These are phyloP conservation scores for Claviceps citrina DNA, from an alignment of 2,329 filamentous ascomycete species.

Conservation along the genomic window DNA sequence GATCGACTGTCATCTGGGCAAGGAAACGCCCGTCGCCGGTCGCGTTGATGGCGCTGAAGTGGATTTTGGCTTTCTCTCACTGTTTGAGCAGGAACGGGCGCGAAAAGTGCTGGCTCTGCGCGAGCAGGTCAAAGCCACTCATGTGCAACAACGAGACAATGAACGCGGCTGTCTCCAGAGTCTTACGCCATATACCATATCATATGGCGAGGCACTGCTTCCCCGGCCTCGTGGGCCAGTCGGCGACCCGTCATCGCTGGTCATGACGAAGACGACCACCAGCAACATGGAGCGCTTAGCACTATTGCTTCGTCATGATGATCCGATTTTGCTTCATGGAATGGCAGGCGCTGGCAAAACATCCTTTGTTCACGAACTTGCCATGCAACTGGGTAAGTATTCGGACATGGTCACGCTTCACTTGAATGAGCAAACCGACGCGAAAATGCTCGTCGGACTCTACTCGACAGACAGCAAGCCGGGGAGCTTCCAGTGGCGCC, in stretches of 20 bases:
- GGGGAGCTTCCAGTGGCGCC: conserved; percentile 80
- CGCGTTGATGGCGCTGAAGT: conserved; percentile 60
- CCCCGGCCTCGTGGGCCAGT: conserved; percentile 42
- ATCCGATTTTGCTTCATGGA: conserved; percentile 69
- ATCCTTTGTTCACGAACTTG: conserved; percentile 66
- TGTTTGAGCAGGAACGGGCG: conserved; percentile 41
- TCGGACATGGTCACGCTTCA: conserved; percentile 83
- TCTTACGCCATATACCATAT: conserved; percentile 45
- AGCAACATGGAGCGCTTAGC: conserved; percentile 59
- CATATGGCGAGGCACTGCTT: conserved; percentile 52
- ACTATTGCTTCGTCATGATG: conserved; percentile 45
- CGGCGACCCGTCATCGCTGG: conserved; percentile 33
- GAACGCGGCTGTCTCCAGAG: conserved; percentile 17
- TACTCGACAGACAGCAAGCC: conserved; percentile 81
- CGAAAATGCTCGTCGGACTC: conserved; percentile 86
- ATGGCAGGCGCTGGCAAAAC: conserved; percentile 84
- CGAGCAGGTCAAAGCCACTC: conserved; percentile 18
- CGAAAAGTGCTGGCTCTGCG: conserved; percentile 29
- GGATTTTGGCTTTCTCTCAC: conserved; percentile 60
- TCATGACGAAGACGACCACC: conserved; percentile 58
- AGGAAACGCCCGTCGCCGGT: conserved; percentile 44
- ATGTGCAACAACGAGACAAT: conserved; percentile 5
- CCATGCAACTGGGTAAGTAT: conserved; percentile 62
- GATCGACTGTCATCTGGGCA: conserved; percentile 48
- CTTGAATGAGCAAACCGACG: conserved; percentile 94